Base-by-base conservation (phyloP, 1,139 yeast genomes). In the Ashbya aceris region DNA sequence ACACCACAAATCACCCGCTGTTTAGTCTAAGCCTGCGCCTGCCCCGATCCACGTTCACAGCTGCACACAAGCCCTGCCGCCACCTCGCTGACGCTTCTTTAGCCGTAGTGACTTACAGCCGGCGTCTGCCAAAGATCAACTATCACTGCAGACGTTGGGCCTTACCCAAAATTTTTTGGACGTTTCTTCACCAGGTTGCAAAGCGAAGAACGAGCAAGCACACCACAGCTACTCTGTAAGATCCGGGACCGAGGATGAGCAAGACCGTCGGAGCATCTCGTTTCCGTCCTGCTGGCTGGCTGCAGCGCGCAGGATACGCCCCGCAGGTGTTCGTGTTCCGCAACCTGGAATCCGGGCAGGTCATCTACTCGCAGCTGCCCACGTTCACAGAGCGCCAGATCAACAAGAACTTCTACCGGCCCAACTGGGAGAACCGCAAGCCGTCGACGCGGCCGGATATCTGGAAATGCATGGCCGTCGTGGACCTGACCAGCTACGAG, bases 381-480 rank as follows among this genome's bases (percentile, higher is more conserved):
- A 78, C 75, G 30, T 71, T 57, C 33, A 43, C 70, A 1, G 81
- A 78, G 60, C 77, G 76, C 51, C 77, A 77, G 50, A 89, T 87
- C 61, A 79, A 85, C 53, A 77, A 78, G 49, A 72, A 70, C 51
- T 84, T 83, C 60, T 70, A 72, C 45, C 73, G 83, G 56, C 94
- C 95, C 36, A 83, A 84, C 68, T 85, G 95, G 94, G 82, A 84
- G 60, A 87, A 89, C 68, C 71, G 84, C 56, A 76, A 74, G 54
- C 97, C 97, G 5, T 57, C 65, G 4, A 69, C 79, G 54, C 79
- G 97, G 65, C 74, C 79, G 53, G 97, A 89, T 63, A 71, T 86
- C 42, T 89, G 97, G 97, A 73, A 91, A 54, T 74, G 89, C 44
- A 77, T 89, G 86, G 85, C 94, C 41, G 93, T 87, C 40, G 89